A percentile compares a stretch with the other conserved stretches of the same genome.
Evolutionary conservation across 108 stramenopile genomes (phyloP).

Genomic region (Nitzschia sp.): DNA sequence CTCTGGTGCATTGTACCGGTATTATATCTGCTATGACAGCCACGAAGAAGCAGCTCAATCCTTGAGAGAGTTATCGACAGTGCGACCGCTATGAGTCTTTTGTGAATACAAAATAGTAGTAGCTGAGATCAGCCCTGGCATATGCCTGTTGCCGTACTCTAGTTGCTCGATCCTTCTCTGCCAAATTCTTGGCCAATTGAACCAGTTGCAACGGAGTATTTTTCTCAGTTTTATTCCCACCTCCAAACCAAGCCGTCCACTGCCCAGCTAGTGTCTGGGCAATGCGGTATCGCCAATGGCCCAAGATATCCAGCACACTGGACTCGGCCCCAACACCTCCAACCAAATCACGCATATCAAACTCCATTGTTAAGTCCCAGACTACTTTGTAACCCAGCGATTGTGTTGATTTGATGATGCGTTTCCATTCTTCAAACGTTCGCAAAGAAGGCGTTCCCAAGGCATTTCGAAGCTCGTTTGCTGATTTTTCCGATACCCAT

Average conservation of each 20-base stretch:
- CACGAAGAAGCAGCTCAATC: too few species aligned
- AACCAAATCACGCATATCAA: conserved; percentile 11
- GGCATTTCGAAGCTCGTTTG: not conserved
- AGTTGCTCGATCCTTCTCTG: not conserved
- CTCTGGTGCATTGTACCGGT: too few species aligned
- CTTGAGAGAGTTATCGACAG: too few species aligned
- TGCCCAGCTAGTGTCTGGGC: not conserved
- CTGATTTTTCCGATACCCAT: not conserved
- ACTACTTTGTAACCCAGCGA: not conserved
- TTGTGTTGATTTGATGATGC: not conserved
- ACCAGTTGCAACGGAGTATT: not conserved
- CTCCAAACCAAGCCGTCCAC: conserved; percentile 1
- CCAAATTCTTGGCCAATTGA: not conserved
- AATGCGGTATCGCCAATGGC: not conserved
- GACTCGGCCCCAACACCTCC: not conserved
- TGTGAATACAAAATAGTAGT: not conserved
- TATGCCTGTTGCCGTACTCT: conserved; percentile 8
- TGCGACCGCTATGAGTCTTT: too few species aligned
- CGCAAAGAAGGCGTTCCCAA: conserved; percentile 13
- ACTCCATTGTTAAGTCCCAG: conserved; percentile 24
- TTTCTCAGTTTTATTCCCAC: not conserved
- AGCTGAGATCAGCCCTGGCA: not conserved
- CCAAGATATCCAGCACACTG: not conserved
- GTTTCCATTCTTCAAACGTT: conserved; percentile 24
- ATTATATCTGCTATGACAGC: too few species aligned